Evolutionary conservation across 192 early-diverging fungal genomes (phyloP).

Genomic region (Borealophlyctis nickersoniae): DNA sequence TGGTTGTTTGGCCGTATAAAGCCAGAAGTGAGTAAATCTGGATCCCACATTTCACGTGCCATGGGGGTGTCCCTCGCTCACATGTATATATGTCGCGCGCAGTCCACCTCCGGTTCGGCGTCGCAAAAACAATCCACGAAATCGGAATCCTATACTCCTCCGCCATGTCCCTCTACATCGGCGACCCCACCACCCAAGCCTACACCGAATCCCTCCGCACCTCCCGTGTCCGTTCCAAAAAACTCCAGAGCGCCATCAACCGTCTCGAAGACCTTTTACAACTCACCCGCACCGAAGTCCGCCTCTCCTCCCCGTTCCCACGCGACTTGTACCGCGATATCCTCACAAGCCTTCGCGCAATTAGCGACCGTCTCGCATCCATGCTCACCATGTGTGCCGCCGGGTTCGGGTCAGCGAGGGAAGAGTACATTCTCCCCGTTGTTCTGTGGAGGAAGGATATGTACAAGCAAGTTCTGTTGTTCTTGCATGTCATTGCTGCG

Average conservation of each 20-base stretch:
- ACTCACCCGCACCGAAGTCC: background rate
- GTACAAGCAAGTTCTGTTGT: background rate
- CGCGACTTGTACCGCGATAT: background rate
- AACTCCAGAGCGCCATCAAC: background rate
- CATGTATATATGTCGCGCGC: background rate
- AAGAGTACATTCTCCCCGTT: background rate
- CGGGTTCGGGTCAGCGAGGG: background rate
- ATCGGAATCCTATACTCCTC: slow-evolving; percentile 1
- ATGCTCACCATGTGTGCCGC: background rate
- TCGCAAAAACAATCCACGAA: background rate
- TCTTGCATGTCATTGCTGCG: background rate
- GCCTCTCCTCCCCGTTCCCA: slow-evolving; percentile 1
- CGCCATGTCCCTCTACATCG: background rate
- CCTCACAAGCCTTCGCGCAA: background rate
- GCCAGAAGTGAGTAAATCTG: background rate
- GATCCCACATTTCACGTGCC: background rate
- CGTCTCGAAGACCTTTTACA: background rate
- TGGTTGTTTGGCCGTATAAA: background rate
- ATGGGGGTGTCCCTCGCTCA: background rate
- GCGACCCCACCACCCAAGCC: background rate
- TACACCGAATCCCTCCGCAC: background rate
- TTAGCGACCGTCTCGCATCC: background rate
- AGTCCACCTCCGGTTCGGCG: background rate
- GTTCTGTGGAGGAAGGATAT: background rate
- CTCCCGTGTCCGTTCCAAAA: background rate